Evolutionary conservation across 768 basidiomycete species (phyloP).

Genomic region (Phlegmacium glaucopus): DNA sequence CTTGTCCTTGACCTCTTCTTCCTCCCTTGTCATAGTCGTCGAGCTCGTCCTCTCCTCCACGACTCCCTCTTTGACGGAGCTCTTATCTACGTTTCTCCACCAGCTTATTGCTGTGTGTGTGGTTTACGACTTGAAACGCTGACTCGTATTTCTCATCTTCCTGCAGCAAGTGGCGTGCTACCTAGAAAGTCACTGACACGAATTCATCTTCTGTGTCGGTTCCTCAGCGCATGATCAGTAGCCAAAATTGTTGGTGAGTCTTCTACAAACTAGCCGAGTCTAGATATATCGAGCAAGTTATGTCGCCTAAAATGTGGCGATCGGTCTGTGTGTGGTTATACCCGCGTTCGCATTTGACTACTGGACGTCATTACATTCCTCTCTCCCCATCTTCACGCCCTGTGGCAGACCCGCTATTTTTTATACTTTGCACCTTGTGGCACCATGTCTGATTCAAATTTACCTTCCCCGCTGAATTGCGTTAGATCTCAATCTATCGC

Average conservation of each 20-base stretch:
- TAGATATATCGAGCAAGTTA: conserved; percentile 7
- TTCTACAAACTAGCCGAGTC: background rate
- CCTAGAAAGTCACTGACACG: conserved; percentile 8
- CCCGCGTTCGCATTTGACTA: conserved; percentile 3
- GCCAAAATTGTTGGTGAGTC: conserved; percentile 14
- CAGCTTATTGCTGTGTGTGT: conserved; percentile 15
- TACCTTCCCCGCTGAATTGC: conserved; percentile 19
- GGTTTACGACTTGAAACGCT: conserved; percentile 44
- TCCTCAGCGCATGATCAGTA: conserved; percentile 13
- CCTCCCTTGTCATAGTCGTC: conserved; percentile 35
- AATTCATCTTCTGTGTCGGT: conserved; percentile 14
- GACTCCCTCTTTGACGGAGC: conserved; percentile 22
- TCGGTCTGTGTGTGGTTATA: conserved; percentile 8
- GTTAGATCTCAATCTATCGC: conserved; percentile 43
- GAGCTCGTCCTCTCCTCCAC: conserved; percentile 35
- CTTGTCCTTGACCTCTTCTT: conserved; percentile 25
- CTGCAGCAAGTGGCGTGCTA: conserved; percentile 21
- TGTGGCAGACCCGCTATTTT: conserved; percentile 14
- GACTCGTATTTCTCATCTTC: conserved; percentile 33
- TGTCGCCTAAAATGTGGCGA: conserved; percentile 12
- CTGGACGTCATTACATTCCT: conserved; percentile 4
- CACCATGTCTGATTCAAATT: conserved; percentile 23
- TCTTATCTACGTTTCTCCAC: conserved; percentile 22
- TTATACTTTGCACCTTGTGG: conserved; percentile 18
- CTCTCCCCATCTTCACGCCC: conserved; percentile 4